These are phyloP conservation scores for Pugionium cornutum DNA, from an alignment of 345 rosid species.

Conservation along the genomic window DNA sequence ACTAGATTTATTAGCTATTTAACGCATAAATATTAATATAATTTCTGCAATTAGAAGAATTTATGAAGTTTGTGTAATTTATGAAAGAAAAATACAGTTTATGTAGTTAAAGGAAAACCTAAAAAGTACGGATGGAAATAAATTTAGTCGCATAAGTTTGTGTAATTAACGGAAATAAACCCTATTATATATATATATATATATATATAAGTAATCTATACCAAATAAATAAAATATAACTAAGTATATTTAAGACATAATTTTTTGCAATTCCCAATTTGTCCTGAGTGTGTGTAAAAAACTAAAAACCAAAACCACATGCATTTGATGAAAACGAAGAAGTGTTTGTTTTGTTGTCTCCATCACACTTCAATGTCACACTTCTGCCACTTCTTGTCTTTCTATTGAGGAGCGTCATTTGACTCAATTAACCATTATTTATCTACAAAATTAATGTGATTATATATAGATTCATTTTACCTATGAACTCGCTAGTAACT, in stretches of 20 bases:
- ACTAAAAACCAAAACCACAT: constrained; percentile 36
- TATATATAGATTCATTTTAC: constrained; percentile 9
- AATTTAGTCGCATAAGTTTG: no score
- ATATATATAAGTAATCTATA: background rate
- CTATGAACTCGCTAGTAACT: constrained; percentile 20
- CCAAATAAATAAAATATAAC: background rate
- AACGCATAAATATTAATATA: no score
- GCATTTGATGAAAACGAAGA: constrained; percentile 41
- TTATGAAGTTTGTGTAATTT: no score
- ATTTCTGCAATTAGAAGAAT: no score
- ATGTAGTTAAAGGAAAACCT: no score
- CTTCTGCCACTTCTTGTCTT: constrained; percentile 37
- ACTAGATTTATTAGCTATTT: no score
- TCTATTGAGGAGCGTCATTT: background rate
- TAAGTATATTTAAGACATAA: background rate
- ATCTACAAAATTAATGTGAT: constrained; percentile 22
- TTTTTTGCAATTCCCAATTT: constrained; percentile 28
- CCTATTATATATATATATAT: background rate
- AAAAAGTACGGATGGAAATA: no score
- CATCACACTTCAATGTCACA: constrained; percentile 26
- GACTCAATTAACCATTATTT: constrained; percentile 20
- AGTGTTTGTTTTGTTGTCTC: constrained; percentile 39
- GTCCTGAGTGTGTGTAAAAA: constrained; percentile 24
- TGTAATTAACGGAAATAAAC: no score
- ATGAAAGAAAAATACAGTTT: no score